Evolutionary conservation across 1,284 basidiomycete genomes (phyloP).

Genomic region (Apiotrichum veenhuisii): DNA sequence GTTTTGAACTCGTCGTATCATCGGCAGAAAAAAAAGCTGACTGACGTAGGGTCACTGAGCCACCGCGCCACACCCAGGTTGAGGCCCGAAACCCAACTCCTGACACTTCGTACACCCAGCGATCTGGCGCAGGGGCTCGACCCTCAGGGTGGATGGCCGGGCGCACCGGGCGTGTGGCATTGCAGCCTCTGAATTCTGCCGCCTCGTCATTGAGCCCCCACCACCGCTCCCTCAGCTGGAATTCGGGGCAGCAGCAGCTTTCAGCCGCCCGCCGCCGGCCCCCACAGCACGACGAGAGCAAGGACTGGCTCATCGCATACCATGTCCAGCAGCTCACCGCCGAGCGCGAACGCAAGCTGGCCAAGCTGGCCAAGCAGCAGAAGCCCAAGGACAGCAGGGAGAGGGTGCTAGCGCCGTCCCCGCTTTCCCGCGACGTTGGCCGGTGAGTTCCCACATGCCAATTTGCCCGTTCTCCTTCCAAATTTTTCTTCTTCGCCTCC

Average conservation of each 20-base stretch:
- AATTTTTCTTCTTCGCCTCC: background rate
- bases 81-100: background rate
- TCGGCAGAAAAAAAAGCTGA: background rate
- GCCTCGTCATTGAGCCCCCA: background rate
- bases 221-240: background rate
- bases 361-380: background rate
- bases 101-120: no score
- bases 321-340: background rate
- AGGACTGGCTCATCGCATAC: conserved; percentile 1
- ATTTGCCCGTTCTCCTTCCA: background rate
- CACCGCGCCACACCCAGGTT: background rate
- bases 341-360: background rate
- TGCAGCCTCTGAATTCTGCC: background rate
- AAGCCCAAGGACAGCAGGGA: background rate
- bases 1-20: background rate
- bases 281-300: background rate
- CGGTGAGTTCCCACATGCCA: no score
- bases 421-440: background rate
- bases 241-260: background rate
- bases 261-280: background rate
- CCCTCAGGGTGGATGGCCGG: background rate
- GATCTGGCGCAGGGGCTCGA: background rate
- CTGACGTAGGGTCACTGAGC: background rate
- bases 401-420: background rate
- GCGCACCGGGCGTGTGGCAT: no score